Evolutionary conservation across 23 red algal species (phyloP).

Genomic region (Gracilariopsis chorda): DNA sequence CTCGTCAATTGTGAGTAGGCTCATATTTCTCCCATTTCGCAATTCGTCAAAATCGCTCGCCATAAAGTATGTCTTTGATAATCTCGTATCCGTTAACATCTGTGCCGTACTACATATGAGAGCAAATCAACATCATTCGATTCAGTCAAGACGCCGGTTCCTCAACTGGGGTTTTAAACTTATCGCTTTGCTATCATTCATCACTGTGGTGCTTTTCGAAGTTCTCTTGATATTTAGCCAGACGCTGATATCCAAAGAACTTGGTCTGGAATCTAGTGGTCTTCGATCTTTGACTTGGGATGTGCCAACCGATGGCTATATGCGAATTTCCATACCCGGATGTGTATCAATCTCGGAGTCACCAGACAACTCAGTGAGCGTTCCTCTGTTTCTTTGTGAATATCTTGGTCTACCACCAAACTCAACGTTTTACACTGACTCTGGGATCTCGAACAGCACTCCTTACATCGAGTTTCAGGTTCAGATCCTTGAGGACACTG

Average conservation of each 20-base stretch:
- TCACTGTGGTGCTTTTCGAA: neutral
- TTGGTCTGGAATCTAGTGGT: neutral
- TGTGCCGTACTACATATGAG: neutral
- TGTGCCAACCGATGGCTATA: neutral
- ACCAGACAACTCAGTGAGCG: neutral
- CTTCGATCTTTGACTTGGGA: neutral
- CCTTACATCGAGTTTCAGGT: neutral
- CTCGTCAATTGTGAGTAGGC: neutral
- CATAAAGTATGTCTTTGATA: neutral
- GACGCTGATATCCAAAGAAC: neutral
- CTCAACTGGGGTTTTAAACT: neutral
- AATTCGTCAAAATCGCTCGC: neutral
- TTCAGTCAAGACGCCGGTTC: neutral
- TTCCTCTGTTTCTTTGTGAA: neutral
- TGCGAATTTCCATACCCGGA: too few relatives aligned
- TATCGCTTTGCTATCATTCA: neutral
- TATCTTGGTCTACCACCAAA: neutral
- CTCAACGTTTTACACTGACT: neutral
- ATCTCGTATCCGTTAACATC: neutral
- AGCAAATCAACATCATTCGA: neutral
- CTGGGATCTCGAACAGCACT: too few relatives aligned
- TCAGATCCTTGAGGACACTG: neutral
- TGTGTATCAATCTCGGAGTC: neutral
- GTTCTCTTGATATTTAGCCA: neutral
- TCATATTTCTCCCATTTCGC: neutral